A percentile compares a stretch with the other conserved stretches of the same genome.
Evolutionary conservation across 768 basidiomycete species (phyloP).

Genomic region (Collybia sp.): DNA sequence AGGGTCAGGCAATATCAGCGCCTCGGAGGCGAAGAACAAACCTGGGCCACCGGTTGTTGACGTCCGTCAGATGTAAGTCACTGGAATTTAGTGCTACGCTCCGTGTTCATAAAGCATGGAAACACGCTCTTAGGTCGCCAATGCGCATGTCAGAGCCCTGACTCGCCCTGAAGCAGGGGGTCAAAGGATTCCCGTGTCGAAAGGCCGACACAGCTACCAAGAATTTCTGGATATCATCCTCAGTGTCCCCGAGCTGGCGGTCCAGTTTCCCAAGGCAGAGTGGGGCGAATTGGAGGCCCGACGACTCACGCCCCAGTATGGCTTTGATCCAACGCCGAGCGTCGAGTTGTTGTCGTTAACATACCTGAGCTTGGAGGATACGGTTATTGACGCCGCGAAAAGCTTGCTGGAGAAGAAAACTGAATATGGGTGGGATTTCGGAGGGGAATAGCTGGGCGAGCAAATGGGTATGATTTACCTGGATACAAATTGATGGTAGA

Average conservation of each 20-base stretch:
- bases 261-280: neutral
- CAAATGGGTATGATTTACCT: no score
- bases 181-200: neutral
- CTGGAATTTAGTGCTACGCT: neutral
- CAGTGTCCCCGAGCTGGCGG: neutral
- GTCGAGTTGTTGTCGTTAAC: neutral
- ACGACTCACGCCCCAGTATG: neutral
- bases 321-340: conserved; percentile 1
- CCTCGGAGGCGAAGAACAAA: neutral
- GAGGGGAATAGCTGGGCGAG: no score
- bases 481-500: no score
- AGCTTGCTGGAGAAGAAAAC: neutral
- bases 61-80: conserved; percentile 1
- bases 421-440: conserved; percentile 1
- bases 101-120: neutral
- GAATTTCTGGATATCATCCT: conserved; percentile 1
- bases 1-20: neutral
- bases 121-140: neutral
- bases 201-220: neutral
- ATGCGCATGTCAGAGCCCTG: neutral
- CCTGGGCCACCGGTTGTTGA: neutral
- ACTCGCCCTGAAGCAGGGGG: neutral
- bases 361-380: neutral
- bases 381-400: neutral
- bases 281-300: neutral